Percentiles rank a stretch among this genome's conserved stretches.
Evolutionary conservation across 202 grass and related monocot species (phyloP).

Genomic region (Zoysia matrella): DNA sequence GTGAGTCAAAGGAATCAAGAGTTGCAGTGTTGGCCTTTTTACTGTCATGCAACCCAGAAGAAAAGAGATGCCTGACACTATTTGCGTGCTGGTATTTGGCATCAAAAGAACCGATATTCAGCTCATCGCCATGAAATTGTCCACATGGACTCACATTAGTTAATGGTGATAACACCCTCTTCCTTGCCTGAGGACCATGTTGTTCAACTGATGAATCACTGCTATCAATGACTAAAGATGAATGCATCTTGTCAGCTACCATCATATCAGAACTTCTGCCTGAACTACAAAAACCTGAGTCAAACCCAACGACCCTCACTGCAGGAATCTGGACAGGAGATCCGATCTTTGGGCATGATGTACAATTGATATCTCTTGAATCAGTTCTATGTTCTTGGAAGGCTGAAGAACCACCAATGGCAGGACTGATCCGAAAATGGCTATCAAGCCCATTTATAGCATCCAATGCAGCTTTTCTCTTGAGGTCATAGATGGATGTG

Average conservation of each 20-base stretch:
- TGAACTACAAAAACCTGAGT: constrained; percentile 50
- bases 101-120: constrained; percentile 65
- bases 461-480: constrained; percentile 52
- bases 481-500: constrained; percentile 47
- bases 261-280: constrained; percentile 37
- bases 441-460: constrained; percentile 37
- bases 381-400: constrained; percentile 59
- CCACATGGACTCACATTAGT: constrained; percentile 58
- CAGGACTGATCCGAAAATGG: constrained; percentile 35
- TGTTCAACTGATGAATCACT: constrained; percentile 45
- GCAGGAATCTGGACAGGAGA: constrained; percentile 53
- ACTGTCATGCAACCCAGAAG: constrained; percentile 56
- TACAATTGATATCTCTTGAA: constrained; percentile 35
- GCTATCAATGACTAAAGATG: constrained; percentile 54
- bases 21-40: constrained; percentile 61
- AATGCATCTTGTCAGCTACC: constrained; percentile 53
- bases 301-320: constrained; percentile 81
- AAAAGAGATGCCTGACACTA: constrained; percentile 40
- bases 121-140: constrained; percentile 60
- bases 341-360: constrained; percentile 45
- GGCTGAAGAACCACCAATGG: constrained; percentile 33
- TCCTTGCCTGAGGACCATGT: constrained; percentile 59
- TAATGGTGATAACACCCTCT: constrained; percentile 82
- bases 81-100: constrained; percentile 41
- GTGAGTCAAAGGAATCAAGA: constrained; percentile 39